These are phyloP conservation scores for Canavalia ensiformis DNA, from an alignment of 306 rosid genomes.

Conservation along the genomic window DNA sequence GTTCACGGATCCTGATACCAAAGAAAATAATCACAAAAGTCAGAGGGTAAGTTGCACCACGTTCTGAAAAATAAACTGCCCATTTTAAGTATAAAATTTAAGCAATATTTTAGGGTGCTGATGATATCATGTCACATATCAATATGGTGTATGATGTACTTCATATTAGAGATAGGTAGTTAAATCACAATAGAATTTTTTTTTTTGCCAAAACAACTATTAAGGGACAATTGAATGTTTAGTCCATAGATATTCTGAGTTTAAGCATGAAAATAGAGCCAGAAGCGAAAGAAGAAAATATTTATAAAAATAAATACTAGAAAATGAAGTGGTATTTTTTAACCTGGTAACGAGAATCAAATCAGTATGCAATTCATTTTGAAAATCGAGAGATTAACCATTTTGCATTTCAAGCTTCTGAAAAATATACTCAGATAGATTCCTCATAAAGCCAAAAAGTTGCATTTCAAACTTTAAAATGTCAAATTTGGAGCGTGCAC, in stretches of 20 bases:
- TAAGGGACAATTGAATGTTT: conserved; percentile 11
- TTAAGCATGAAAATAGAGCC: conserved; percentile 16
- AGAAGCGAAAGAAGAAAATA: conserved; percentile 27
- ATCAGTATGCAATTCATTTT: conserved; percentile 27
- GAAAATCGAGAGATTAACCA: conserved; percentile 20
- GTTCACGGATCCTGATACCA: conserved; percentile 77
- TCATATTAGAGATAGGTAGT: neutral
- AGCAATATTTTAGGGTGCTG: conserved; percentile 7
- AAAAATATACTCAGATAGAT: neutral
- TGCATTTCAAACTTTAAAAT: neutral
- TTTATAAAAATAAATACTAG: conserved; percentile 4
- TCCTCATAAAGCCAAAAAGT: neutral
- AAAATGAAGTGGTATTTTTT: conserved; percentile 3
- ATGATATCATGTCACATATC: conserved; percentile 29
- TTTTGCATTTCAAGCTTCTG: neutral
- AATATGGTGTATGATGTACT: neutral
- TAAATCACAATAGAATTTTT: neutral
- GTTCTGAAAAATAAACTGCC: neutral
- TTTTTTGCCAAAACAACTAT: conserved; percentile 6
- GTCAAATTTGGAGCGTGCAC: neutral
- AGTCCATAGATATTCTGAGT: conserved; percentile 1
- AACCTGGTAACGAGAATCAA: conserved; percentile 7
- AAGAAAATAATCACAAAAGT: conserved; percentile 24
- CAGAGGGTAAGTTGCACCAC: neutral
- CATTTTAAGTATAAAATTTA: conserved; percentile 1